Conservation (phyloP, 2,329 filamentous ascomycete genomes). For the Lasiodiplodia citricola region DNA sequence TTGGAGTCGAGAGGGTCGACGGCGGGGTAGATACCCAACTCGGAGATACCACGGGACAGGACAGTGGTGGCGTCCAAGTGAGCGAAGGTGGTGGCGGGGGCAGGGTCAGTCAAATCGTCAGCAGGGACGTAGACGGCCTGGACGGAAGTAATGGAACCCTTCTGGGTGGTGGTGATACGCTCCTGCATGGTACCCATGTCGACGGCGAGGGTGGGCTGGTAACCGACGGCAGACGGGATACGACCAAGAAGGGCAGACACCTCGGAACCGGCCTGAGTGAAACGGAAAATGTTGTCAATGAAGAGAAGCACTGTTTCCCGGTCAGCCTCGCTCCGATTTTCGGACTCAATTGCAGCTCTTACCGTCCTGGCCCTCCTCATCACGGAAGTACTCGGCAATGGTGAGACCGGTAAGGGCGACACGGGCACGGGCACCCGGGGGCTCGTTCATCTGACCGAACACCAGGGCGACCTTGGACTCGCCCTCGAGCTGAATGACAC, state of each 20-base stretch:
- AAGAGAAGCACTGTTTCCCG: constrained; percentile 80
- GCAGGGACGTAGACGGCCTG: constrained; percentile 99
- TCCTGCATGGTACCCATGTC: constrained; percentile 99
- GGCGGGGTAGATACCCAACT: constrained; percentile 99
- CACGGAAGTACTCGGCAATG: constrained; percentile 83
- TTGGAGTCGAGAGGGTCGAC: constrained; percentile 99
- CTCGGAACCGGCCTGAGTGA: constrained; percentile 99
- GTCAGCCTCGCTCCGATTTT: constrained; percentile 33
- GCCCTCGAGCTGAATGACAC: constrained; percentile 98
- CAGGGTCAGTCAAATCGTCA: constrained; percentile 99
- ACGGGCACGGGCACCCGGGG: constrained; percentile 98
- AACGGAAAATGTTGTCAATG: constrained; percentile 99
- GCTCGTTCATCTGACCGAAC: constrained; percentile 99
- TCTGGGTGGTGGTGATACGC: constrained; percentile 99
- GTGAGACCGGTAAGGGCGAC: constrained; percentile 91
- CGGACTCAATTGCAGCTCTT: constrained; percentile 41
- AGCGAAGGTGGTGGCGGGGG: constrained; percentile 98
- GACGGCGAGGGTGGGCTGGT: constrained; percentile 97
- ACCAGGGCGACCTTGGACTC: constrained; percentile 99
- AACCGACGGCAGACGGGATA: constrained; percentile 99
- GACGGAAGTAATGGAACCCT: constrained; percentile 99
- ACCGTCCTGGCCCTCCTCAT: constrained; percentile 86
- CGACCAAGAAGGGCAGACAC: constrained; percentile 98
- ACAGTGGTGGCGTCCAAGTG: constrained; percentile 99
- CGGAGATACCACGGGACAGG: constrained; percentile 99